A percentile compares a stretch with the other conserved stretches of the same genome.
phyloP scores from a whole-genome alignment of 306 rosid genomes.

The Styphnolobium japonicum region DNA sequence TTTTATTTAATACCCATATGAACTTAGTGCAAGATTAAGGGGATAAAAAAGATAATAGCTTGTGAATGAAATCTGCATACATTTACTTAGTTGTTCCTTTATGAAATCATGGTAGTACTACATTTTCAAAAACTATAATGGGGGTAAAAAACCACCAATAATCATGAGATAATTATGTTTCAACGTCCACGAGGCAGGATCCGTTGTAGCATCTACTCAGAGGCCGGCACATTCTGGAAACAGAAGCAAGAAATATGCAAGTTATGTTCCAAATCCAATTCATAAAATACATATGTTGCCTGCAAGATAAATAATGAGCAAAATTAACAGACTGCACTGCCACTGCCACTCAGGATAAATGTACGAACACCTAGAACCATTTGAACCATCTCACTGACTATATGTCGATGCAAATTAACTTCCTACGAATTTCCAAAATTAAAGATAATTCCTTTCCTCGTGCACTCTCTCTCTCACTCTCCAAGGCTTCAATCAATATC shows the following conservation, averaged over 20 bases:
- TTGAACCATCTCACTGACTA: not conserved
- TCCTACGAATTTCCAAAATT: not conserved
- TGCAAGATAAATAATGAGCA: not conserved
- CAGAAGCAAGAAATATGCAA: not conserved
- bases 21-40: not conserved
- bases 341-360: not conserved
- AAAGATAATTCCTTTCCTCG: not conserved
- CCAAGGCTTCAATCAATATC: not conserved
- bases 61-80: not conserved
- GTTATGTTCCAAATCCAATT: not conserved
- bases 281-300: not conserved
- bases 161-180: not conserved
- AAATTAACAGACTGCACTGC: not conserved
- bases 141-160: not conserved
- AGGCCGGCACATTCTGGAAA: slow-evolving; percentile 16
- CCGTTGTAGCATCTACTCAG: slow-evolving; percentile 3
- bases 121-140: not conserved
- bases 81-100: not conserved
- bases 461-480: not conserved
- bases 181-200: not conserved
- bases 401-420: not conserved
- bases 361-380: not conserved
- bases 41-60: not conserved
- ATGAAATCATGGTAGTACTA: not conserved
- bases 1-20: not conserved